Evolutionary conservation across 2,329 filamentous ascomycete genomes (phyloP).

Genomic region (Fusarium ramigenum): DNA sequence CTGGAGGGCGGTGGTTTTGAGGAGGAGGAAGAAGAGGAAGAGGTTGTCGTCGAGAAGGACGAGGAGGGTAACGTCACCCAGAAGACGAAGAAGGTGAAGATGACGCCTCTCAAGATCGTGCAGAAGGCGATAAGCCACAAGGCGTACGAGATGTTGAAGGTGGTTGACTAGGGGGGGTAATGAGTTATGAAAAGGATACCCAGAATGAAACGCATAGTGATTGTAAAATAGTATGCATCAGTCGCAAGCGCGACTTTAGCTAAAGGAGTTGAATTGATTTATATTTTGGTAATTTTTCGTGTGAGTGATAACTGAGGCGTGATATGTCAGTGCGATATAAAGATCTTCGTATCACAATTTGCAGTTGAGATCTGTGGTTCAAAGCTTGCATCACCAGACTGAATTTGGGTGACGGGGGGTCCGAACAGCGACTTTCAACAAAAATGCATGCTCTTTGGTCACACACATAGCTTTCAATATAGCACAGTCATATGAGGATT

Average conservation of each 20-base stretch:
- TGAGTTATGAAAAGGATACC: constrained; percentile 35
- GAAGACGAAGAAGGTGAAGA: constrained; percentile 49
- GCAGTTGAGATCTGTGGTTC: neutral
- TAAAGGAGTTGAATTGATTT: too few relatives aligned
- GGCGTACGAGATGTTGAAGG: constrained; percentile 64
- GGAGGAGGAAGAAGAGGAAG: constrained; percentile 49
- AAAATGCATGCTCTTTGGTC: neutral
- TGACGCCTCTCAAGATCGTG: constrained; percentile 56
- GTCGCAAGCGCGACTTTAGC: neutral
- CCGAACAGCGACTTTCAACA: neutral
- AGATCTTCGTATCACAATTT: neutral
- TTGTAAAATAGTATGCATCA: neutral
- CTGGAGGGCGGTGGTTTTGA: constrained; percentile 60
- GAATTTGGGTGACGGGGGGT: neutral
- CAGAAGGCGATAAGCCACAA: constrained; percentile 62
- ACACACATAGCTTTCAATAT: neutral
- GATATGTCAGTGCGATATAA: neutral
- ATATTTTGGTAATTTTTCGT: rapidly evolving
- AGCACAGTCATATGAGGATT: neutral
- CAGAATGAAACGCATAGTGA: neutral
- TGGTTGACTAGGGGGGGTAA: constrained; percentile 57
- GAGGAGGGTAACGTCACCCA: constrained; percentile 26
- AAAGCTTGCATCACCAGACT: neutral
- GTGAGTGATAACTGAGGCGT: neutral
- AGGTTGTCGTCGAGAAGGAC: constrained; percentile 47